Conservation (phyloP, 768 basidiomycete genomes). For the Boletus rubroflammeus region DNA sequence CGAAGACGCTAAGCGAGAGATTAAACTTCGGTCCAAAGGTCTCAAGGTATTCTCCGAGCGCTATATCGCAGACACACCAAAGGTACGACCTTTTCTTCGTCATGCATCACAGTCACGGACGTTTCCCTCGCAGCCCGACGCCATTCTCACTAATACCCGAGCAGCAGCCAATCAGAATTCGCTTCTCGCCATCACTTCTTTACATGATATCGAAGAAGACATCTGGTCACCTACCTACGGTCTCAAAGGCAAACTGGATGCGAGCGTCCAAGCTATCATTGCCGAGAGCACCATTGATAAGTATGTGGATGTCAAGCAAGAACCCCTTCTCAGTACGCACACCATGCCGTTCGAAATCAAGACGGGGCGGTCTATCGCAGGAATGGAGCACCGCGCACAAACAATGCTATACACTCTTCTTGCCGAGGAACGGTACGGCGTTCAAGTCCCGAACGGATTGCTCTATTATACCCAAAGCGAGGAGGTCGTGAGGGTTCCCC, state of each 20-base stretch:
- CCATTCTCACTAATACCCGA: slow-evolving; percentile 65
- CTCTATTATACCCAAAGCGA: slow-evolving; percentile 94
- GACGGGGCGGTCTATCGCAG: slow-evolving; percentile 74
- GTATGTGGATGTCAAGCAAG: slow-evolving; percentile 1
- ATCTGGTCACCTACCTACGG: slow-evolving; percentile 97
- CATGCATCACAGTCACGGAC: neutral
- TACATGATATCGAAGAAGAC: slow-evolving; percentile 93
- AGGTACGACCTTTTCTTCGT: slow-evolving; percentile 39
- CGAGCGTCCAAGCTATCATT: slow-evolving; percentile 71
- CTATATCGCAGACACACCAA: slow-evolving; percentile 63
- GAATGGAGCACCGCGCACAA: slow-evolving; percentile 94
- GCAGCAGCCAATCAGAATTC: slow-evolving; percentile 45
- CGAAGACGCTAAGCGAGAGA: slow-evolving; percentile 63
- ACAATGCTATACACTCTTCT: slow-evolving; percentile 96
- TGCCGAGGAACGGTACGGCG: slow-evolving; percentile 86
- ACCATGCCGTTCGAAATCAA: slow-evolving; percentile 90
- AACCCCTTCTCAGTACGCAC: slow-evolving; percentile 24
- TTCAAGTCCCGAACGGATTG: slow-evolving; percentile 75
- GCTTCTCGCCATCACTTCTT: slow-evolving; percentile 64
- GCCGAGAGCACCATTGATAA: slow-evolving; percentile 39
- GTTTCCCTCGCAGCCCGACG: slow-evolving; percentile 46
- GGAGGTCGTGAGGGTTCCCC: slow-evolving; percentile 79
- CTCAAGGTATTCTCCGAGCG: slow-evolving; percentile 59
- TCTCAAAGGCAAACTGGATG: slow-evolving; percentile 94
- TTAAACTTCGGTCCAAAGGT: slow-evolving; percentile 60